Evolutionary conservation across 2,329 filamentous ascomycete genomes (phyloP).

Genomic region (Gliomastix tumulicola): DNA sequence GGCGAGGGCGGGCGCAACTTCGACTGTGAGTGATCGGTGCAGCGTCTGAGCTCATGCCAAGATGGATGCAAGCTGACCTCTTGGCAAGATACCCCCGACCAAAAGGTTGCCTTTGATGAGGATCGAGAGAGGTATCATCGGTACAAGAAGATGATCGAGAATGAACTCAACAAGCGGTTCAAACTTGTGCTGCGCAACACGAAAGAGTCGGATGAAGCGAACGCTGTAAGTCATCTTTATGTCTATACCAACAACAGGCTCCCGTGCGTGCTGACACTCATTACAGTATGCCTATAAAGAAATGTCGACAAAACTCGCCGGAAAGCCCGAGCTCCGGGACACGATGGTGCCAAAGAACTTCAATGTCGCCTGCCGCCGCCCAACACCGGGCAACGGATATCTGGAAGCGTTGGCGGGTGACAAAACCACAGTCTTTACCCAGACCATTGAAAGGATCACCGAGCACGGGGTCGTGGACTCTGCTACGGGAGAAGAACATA

Average conservation of each 20-base stretch:
- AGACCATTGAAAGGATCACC: constrained; percentile 14
- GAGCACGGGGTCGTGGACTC: constrained; percentile 17
- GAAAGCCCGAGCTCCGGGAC: constrained; percentile 31
- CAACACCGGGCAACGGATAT: constrained; percentile 33
- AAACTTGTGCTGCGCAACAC: background rate
- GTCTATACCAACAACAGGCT: too few species aligned
- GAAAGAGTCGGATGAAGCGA: background rate
- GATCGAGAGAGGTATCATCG: background rate
- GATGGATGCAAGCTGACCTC: background rate
- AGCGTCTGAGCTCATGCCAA: too few species aligned
- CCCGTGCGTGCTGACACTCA: too few species aligned
- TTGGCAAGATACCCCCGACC: constrained; percentile 13
- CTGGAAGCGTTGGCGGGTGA: constrained; percentile 12
- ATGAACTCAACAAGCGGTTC: background rate
- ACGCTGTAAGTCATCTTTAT: too few species aligned
- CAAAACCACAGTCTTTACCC: constrained; percentile 10
- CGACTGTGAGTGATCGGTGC: too few species aligned
- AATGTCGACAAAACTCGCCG: background rate
- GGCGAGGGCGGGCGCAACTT: constrained; percentile 27
- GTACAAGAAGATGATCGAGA: background rate
- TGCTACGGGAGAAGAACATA: constrained; percentile 23
- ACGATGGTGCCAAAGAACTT: constrained; percentile 31
- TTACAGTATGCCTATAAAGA: constrained; percentile 7
- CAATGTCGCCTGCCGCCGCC: constrained; percentile 35
- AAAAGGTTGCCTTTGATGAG: background rate